These are phyloP conservation scores for Rhinocladiella similis DNA, from an alignment of 2,329 filamentous ascomycete genomes.

Conservation along the genomic window DNA sequence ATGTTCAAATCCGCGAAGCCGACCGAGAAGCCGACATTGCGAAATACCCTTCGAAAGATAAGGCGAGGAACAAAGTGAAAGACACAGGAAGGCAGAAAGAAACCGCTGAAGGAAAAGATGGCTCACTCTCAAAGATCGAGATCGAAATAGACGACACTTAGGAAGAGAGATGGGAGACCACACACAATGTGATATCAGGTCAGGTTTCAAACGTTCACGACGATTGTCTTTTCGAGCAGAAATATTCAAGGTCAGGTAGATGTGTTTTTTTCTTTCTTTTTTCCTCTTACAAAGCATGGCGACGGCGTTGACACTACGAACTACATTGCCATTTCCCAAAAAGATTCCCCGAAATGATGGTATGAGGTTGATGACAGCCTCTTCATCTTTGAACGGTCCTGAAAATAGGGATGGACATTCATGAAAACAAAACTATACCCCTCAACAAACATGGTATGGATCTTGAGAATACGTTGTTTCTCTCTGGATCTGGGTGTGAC, in stretches of 20 bases:
- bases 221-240: too few relatives aligned
- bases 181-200: neutral
- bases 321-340: neutral
- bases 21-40: slow-evolving; percentile 18
- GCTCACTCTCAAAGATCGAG: neutral
- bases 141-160: slow-evolving; percentile 9
- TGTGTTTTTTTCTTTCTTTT: neutral
- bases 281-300: slow-evolving; percentile 4
- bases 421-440: too few relatives aligned
- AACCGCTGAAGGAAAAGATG: neutral
- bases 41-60: slow-evolving; percentile 2
- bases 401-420: too few relatives aligned
- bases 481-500: too few relatives aligned
- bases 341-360: too few relatives aligned
- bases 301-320: slow-evolving; percentile 6
- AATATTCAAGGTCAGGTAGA: too few relatives aligned
- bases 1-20: slow-evolving; percentile 44
- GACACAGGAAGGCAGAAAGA: slow-evolving; percentile 5
- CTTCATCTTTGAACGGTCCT: too few relatives aligned
- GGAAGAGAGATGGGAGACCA: neutral
- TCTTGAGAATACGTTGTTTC: too few relatives aligned
- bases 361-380: too few relatives aligned
- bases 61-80: slow-evolving; percentile 4
- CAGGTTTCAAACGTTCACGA: neutral
- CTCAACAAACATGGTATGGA: too few relatives aligned